Conservation (phyloP, 345 rosid species). For the Gossypium mustelinum region DNA sequence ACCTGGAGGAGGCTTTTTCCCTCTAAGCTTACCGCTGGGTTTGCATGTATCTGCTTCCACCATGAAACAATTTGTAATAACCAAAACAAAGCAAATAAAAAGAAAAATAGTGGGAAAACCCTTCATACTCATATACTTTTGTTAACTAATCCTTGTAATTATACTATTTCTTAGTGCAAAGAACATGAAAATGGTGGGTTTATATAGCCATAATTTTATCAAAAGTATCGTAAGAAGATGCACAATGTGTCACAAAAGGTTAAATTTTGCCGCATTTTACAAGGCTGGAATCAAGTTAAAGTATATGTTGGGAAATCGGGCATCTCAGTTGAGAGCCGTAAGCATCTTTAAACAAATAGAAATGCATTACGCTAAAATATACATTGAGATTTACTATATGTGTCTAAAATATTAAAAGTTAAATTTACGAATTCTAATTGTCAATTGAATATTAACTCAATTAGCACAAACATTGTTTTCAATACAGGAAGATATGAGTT, state of each 20-base stretch:
- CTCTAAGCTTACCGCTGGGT: background rate
- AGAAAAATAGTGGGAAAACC: background rate
- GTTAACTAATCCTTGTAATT: background rate
- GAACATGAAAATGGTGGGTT: background rate
- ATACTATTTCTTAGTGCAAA: background rate
- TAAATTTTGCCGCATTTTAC: background rate
- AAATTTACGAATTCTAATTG: too few species aligned
- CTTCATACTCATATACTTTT: background rate
- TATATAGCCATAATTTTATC: background rate
- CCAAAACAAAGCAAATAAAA: background rate
- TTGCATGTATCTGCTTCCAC: conserved; percentile 4
- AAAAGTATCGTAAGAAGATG: background rate
- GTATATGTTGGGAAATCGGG: background rate
- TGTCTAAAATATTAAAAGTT: too few species aligned
- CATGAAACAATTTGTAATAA: conserved; percentile 4
- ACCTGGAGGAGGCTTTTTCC: background rate
- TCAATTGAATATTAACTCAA: too few species aligned
- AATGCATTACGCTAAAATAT: too few species aligned
- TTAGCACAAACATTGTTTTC: too few species aligned
- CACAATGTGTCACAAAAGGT: background rate
- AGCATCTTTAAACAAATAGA: too few species aligned
- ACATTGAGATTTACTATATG: too few species aligned
- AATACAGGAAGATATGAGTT: accelerated
- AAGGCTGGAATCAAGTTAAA: background rate
- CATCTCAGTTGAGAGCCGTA: too few species aligned